Conservation (phyloP, 257 asterid genomes). For the Gentiana dahurica region DNA sequence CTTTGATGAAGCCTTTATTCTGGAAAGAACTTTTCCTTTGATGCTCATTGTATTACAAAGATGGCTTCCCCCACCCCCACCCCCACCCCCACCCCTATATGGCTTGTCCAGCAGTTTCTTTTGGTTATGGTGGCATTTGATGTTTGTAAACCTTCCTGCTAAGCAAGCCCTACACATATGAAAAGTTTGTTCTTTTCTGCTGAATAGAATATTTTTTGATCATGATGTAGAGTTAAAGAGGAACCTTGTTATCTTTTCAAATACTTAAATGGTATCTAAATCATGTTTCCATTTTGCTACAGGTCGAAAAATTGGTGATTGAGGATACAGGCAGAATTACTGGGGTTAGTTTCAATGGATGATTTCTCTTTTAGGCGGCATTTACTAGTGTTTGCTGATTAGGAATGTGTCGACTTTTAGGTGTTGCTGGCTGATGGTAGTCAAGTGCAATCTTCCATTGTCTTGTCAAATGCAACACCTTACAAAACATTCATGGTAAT, state of each 20-base stretch:
- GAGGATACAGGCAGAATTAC: constrained; percentile 52
- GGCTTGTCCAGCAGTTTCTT: too few relatives aligned
- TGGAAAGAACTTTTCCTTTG: too few relatives aligned
- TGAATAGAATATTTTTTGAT: not conserved
- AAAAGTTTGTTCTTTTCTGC: too few relatives aligned
- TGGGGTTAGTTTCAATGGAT: constrained; percentile 43
- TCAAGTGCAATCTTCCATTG: constrained; percentile 58
- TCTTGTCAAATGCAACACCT: constrained; percentile 96
- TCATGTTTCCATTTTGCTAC: not conserved
- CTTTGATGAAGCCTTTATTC: too few relatives aligned
- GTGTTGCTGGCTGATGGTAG: constrained; percentile 83
- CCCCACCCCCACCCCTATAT: too few relatives aligned
- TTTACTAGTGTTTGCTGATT: constrained; percentile 10
- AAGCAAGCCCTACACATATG: too few relatives aligned
- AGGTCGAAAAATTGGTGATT: constrained; percentile 64
- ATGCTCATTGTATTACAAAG: too few relatives aligned
- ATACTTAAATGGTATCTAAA: not conserved
- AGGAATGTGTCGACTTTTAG: constrained; percentile 27
- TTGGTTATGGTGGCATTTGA: too few relatives aligned
- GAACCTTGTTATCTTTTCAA: not conserved
- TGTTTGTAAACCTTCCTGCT: too few relatives aligned
- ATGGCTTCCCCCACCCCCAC: too few relatives aligned
- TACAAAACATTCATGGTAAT: constrained; percentile 84
- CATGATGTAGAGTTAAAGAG: not conserved
- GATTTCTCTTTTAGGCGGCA: constrained; percentile 8